phyloP scores from a whole-genome alignment of 495 filamentous ascomycete genomes.

The Hamigera avellanea region DNA sequence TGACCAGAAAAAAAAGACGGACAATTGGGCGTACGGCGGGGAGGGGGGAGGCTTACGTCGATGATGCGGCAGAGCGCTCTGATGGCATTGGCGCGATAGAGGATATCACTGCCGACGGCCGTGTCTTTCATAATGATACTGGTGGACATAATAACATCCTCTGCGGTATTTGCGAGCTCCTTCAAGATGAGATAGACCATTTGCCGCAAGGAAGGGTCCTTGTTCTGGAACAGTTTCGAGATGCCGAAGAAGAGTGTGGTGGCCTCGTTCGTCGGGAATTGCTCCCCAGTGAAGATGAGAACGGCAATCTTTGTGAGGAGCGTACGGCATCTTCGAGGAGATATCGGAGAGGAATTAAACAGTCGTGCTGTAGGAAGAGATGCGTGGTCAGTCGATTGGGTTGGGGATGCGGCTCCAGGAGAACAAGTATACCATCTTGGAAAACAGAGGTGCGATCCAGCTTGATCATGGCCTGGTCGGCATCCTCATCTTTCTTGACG shows the following conservation, averaged over 20 bases:
- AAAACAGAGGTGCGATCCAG: slow-evolving; percentile 97
- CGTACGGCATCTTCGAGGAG: slow-evolving; percentile 87
- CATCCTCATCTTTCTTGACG: slow-evolving; percentile 98
- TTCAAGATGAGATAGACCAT: slow-evolving; percentile 98
- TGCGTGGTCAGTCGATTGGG: slow-evolving; percentile 1
- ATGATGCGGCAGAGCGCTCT: slow-evolving; percentile 93
- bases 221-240: slow-evolving; percentile 99
- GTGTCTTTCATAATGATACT: slow-evolving; percentile 99
- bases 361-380: slow-evolving; percentile 59
- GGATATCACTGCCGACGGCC: slow-evolving; percentile 83
- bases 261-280: slow-evolving; percentile 92
- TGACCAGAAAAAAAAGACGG: not conserved
- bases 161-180: slow-evolving; percentile 89
- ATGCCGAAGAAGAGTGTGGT: slow-evolving; percentile 99
- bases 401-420: slow-evolving; percentile 5
- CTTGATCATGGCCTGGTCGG: slow-evolving; percentile 82
- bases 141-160: slow-evolving; percentile 99
- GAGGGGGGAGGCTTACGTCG: slow-evolving; percentile 50
- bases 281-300: slow-evolving; percentile 92
- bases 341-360: slow-evolving; percentile 94
- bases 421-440: slow-evolving; percentile 72
- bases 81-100: slow-evolving; percentile 96
- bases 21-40: no score
- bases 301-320: slow-evolving; percentile 96
- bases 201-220: slow-evolving; percentile 93